Base-by-base conservation (phyloP, 345 rosid genomes). In the Kandelia obovata region DNA sequence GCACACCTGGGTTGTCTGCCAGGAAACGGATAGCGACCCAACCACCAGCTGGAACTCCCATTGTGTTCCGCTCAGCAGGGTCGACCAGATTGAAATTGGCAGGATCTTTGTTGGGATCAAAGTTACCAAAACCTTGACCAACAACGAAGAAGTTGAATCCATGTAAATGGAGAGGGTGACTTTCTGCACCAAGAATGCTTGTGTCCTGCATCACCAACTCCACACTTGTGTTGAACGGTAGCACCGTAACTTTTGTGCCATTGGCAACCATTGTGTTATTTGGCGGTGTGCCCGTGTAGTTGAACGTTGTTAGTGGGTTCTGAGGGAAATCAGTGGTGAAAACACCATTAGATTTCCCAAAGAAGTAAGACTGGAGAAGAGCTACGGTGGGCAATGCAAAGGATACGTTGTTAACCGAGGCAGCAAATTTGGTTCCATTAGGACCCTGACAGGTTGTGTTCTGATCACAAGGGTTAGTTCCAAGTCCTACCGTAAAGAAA, bases 371-470 rank as follows among this genome's bases (percentile, higher is more conserved):
- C 34, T 75, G 78, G 30, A 75, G 69, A 30, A 75, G 35, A 30
- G 78, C 65, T 5, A 58, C 56, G 19, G 73, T 39, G 2, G 78
- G 78, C 34, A 75, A n/a, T 15, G 16, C 34, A 27, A 75, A 75
- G 0, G 78, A 75, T 1, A 69, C 65, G 27, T 75, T 75, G 64
- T 75, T 75, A 19, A 75, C 23, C 1, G 78, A 64, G 27, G 73
- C 78, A 34, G 78, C 66, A 49, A 75, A 75, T 51, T 75, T 75
- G 6, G 78, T 75, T 7, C 28, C 64, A 65, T 75, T 75, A 0
- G 78, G 78, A 20, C 78, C 78, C 62, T 75, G 78, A 39, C 78
- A 75, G 20, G 70, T 75, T 53, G 70, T 75, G 51, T 70, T 75
- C 10, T 31, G n/a, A 2, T 69, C 66, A 21, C 78, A 75, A 5